Conservation (phyloP, 2,329 filamentous ascomycete genomes). For the Fusarium sarcochroum region DNA sequence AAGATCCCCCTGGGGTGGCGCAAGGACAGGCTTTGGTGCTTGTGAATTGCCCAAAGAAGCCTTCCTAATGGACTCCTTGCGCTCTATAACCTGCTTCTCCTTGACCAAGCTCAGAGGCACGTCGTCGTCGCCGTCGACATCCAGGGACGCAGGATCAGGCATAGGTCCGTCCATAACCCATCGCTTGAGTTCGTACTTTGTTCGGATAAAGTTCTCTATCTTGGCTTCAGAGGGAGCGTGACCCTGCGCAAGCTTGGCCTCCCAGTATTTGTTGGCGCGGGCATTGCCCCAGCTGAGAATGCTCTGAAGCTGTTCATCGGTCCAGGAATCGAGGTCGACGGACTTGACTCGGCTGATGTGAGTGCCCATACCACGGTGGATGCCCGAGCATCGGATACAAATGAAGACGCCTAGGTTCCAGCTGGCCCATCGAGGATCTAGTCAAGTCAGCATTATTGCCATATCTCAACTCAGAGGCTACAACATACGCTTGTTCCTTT, state of each 20-base stretch:
- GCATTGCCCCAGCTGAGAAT: slow-evolving; percentile 96
- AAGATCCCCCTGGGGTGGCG: slow-evolving; percentile 77
- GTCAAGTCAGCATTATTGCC: slow-evolving; percentile 20
- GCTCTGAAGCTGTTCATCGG: slow-evolving; percentile 95
- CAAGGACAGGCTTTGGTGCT: slow-evolving; percentile 51
- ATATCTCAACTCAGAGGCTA: neutral
- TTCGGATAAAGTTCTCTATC: slow-evolving; percentile 99
- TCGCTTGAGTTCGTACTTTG: slow-evolving; percentile 98
- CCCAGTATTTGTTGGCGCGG: slow-evolving; percentile 99
- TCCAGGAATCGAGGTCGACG: slow-evolving; percentile 98
- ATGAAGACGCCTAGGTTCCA: slow-evolving; percentile 99
- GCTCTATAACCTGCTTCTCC: slow-evolving; percentile 75
- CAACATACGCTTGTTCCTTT: slow-evolving; percentile 92
- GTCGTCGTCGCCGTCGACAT: slow-evolving; percentile 89
- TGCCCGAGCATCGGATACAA: slow-evolving; percentile 98
- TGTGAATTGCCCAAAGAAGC: slow-evolving; percentile 63
- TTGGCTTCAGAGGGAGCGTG: slow-evolving; percentile 96
- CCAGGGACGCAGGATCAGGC: slow-evolving; percentile 90
- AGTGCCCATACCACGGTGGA: slow-evolving; percentile 98
- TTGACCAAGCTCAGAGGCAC: slow-evolving; percentile 74
- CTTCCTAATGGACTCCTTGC: slow-evolving; percentile 73
- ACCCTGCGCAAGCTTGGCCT: slow-evolving; percentile 89
- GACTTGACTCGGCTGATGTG: slow-evolving; percentile 99
- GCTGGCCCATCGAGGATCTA: slow-evolving; percentile 98
- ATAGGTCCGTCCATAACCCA: slow-evolving; percentile 99